Percentiles rank a stretch among this genome's conserved stretches.
Evolutionary conservation across 1,284 basidiomycete genomes (phyloP).

Genomic region (Cutaneotrichosporon sp.): DNA sequence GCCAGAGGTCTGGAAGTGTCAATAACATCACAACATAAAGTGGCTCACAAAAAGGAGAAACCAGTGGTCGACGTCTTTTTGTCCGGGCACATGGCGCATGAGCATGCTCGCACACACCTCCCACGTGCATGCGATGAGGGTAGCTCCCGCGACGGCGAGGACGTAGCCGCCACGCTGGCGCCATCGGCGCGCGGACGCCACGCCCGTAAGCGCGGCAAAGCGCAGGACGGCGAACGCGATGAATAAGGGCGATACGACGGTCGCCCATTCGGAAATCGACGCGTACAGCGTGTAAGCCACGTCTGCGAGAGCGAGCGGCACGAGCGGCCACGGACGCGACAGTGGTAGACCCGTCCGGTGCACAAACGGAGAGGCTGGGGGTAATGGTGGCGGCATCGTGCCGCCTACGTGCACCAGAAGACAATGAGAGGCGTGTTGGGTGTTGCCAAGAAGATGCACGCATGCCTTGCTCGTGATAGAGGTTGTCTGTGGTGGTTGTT

Average conservation of each 20-base stretch:
- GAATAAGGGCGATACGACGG: background rate
- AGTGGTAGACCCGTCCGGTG: background rate
- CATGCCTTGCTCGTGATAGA: too few relatives aligned
- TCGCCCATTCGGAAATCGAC: background rate
- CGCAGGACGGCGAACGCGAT: constrained; percentile 1
- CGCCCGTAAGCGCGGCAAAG: background rate
- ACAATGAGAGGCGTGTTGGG: too few relatives aligned
- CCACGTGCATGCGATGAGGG: constrained; percentile 5
- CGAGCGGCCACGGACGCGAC: constrained; percentile 8
- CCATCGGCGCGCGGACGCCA: constrained; percentile 6
- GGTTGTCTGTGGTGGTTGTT: too few relatives aligned
- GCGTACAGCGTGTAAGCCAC: background rate
- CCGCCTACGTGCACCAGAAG: too few relatives aligned
- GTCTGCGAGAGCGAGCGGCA: constrained; percentile 9
- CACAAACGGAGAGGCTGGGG: background rate
- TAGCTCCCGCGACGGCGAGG: constrained; percentile 5
- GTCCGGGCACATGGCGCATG: background rate
- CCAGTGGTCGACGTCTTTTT: background rate
- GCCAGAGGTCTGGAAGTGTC: constrained; percentile 8
- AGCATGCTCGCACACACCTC: constrained; percentile 5
- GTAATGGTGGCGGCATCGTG: background rate
- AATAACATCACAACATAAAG: background rate
- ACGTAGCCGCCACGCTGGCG: constrained; percentile 6
- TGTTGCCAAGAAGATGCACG: too few relatives aligned
- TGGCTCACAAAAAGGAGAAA: constrained; percentile 3